These are phyloP conservation scores for Diaporthe australafricana DNA, from an alignment of 2,329 filamentous ascomycete genomes.

Conservation along the genomic window DNA sequence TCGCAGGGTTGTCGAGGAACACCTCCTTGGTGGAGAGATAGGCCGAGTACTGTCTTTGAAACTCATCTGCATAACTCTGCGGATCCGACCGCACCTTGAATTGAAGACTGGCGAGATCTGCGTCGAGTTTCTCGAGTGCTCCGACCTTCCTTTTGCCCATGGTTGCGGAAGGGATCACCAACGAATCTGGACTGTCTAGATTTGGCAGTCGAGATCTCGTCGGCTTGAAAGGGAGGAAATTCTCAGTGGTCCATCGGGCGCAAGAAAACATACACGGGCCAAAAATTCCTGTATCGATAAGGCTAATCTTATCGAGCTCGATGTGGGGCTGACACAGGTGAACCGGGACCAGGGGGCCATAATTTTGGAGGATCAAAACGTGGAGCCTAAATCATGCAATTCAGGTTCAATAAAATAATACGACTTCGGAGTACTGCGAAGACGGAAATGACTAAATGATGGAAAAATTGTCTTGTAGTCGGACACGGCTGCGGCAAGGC, in stretches of 20 bases:
- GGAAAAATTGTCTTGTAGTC: not conserved
- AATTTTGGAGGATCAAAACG: too few relatives aligned
- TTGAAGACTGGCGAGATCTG: slow-evolving; percentile 88
- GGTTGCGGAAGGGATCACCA: slow-evolving; percentile 43
- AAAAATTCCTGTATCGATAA: slow-evolving; percentile 31
- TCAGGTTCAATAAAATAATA: too few relatives aligned
- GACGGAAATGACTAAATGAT: not conserved
- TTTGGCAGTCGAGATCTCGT: not conserved
- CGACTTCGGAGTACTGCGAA: not conserved
- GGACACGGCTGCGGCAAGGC: not conserved
- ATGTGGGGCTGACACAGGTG: not conserved
- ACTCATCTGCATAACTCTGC: slow-evolving; percentile 87
- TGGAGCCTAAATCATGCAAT: not conserved
- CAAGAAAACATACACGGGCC: not conserved
- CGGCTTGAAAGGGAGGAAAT: not conserved
- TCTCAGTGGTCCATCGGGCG: not conserved
- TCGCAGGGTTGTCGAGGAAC: slow-evolving; percentile 85
- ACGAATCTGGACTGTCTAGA: not conserved
- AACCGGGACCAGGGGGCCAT: not conserved
- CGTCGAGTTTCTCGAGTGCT: slow-evolving; percentile 94
- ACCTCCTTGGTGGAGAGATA: slow-evolving; percentile 93
- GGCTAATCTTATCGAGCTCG: slow-evolving; percentile 4
- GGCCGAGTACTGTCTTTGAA: slow-evolving; percentile 87
- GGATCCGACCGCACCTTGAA: slow-evolving; percentile 93
- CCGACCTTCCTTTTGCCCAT: slow-evolving; percentile 93